phyloP scores from a whole-genome alignment of 2,329 filamentous ascomycete genomes.

The Biscogniauxia sp. region DNA sequence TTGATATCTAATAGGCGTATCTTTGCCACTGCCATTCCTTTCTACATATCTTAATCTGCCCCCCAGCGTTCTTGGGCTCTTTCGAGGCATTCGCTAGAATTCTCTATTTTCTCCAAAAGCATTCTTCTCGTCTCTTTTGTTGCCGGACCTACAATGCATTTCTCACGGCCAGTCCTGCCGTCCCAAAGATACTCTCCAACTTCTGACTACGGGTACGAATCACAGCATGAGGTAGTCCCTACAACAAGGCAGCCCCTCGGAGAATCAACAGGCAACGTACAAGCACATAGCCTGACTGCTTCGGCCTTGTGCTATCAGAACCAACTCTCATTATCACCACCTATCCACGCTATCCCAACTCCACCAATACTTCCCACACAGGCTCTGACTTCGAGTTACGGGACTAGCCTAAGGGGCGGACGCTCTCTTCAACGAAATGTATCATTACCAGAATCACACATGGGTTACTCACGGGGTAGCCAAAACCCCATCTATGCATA shows the following conservation, averaged over 20 bases:
- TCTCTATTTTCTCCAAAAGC: constrained; percentile 31
- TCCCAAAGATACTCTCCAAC: constrained; percentile 49
- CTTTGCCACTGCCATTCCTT: constrained; percentile 37
- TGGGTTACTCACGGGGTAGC: constrained; percentile 32
- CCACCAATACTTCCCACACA: constrained; percentile 50
- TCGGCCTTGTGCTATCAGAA: constrained; percentile 45
- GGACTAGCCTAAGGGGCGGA: constrained; percentile 33
- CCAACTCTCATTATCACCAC: constrained; percentile 41
- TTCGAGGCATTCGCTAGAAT: constrained; percentile 33
- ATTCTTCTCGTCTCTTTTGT: constrained; percentile 30
- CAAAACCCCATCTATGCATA: constrained; percentile 62
- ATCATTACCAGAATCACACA: constrained; percentile 32
- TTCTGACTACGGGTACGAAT: constrained; percentile 46
- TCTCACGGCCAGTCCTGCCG: constrained; percentile 46
- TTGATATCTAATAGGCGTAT: constrained; percentile 28
- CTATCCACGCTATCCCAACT: constrained; percentile 39
- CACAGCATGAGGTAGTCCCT: constrained; percentile 39
- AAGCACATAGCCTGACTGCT: constrained; percentile 38
- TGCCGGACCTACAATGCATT: constrained; percentile 36
- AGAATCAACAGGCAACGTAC: constrained; percentile 53
- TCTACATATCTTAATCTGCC: constrained; percentile 35
- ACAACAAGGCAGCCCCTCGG: constrained; percentile 45
- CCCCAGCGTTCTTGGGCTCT: constrained; percentile 33
- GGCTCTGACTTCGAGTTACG: constrained; percentile 49
- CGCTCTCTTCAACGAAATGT: constrained; percentile 35